These are phyloP conservation scores for Fusarium tjaetaba DNA, from an alignment of 2,329 filamentous ascomycete species.

Conservation along the genomic window DNA sequence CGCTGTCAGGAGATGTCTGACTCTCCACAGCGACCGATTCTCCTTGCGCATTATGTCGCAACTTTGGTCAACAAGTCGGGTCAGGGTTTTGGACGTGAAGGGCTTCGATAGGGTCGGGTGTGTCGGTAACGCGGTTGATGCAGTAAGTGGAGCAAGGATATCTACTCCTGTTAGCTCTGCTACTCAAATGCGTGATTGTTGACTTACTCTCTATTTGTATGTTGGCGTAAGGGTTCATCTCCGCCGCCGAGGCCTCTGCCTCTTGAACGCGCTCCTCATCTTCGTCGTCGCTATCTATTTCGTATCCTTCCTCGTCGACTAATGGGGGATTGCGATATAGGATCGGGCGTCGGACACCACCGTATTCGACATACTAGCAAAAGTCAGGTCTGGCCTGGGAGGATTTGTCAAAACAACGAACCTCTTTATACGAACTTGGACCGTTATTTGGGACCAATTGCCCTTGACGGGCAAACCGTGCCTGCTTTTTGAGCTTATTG, in stretches of 20 bases:
- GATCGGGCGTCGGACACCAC: conserved; percentile 76
- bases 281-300: conserved; percentile 77
- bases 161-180: conserved; percentile 58
- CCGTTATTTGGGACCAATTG: conserved; percentile 74
- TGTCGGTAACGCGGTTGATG: conserved; percentile 76
- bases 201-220: conserved; percentile 75
- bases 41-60: conserved; percentile 79
- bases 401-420: conserved; percentile 46
- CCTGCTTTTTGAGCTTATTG: conserved; percentile 80
- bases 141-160: conserved; percentile 78
- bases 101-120: conserved; percentile 80
- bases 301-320: conserved; percentile 81
- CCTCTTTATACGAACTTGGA: conserved; percentile 77
- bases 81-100: conserved; percentile 78
- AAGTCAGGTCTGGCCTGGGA: conserved; percentile 39
- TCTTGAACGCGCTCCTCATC: conserved; percentile 71
- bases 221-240: conserved; percentile 78
- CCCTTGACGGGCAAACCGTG: conserved; percentile 76
- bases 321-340: conserved; percentile 78
- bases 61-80: conserved; percentile 75
- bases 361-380: conserved; percentile 74
- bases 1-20: conserved; percentile 77
- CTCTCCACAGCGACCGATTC: conserved; percentile 75
- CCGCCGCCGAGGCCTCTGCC: conserved; percentile 69
- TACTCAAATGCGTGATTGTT: not conserved